A percentile compares a stretch with the other conserved stretches of the same genome.
Conservation (phyloP, 2,329 filamentous ascomycete species). For the Zalaria obscura region DNA sequence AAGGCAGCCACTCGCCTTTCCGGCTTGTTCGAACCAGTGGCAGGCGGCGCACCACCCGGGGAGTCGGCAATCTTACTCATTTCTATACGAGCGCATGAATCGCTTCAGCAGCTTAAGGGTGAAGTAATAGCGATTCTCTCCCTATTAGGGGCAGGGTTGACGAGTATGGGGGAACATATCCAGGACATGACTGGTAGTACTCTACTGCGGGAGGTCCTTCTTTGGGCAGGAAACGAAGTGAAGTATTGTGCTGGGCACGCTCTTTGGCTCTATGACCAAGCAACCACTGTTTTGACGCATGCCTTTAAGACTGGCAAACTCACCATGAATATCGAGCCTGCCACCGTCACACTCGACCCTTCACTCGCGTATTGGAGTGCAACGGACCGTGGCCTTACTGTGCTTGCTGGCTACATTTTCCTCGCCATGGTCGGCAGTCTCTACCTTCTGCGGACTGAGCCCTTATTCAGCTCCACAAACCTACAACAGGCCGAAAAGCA, state of each 20-base stretch:
- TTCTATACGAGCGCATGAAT: constrained; percentile 7
- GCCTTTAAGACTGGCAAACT: constrained; percentile 4
- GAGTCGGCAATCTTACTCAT: constrained; percentile 3
- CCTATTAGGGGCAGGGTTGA: not conserved
- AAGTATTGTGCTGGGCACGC: not conserved
- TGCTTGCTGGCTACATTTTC: constrained; percentile 67
- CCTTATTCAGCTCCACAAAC: constrained; percentile 47
- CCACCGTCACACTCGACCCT: constrained; percentile 17
- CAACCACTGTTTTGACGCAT: not conserved
- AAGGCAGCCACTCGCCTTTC: constrained; percentile 1
- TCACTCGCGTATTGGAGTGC: constrained; percentile 28
- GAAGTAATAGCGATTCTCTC: not conserved
- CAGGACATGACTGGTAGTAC: not conserved
- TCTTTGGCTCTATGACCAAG: not conserved
- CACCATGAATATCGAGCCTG: not conserved
- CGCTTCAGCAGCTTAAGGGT: constrained; percentile 3
- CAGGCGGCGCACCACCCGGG: constrained; percentile 1
- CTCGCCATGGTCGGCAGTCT: constrained; percentile 60
- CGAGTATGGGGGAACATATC: not conserved
- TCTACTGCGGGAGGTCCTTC: not conserved
- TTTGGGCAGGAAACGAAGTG: not conserved
- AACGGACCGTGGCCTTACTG: constrained; percentile 52
- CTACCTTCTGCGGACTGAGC: constrained; percentile 61
- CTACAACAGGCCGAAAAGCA: constrained; percentile 53
- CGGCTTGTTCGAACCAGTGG: not conserved